Base-by-base conservation (phyloP, 2,329 filamentous ascomycete species). In the Thelonectria blattea region DNA sequence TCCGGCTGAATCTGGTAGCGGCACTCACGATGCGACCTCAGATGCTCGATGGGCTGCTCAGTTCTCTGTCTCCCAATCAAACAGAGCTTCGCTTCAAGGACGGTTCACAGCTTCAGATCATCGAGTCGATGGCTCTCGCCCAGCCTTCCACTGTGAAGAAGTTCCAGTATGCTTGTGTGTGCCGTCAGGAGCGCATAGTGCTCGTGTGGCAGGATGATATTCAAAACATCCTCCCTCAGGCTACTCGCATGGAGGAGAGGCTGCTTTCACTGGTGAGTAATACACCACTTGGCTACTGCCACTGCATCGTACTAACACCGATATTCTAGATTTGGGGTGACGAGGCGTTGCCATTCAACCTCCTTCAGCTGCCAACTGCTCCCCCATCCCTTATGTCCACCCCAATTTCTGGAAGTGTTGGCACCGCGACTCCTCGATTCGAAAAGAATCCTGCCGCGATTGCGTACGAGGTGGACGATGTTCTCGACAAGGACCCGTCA, bases 11-110 rank as follows among this genome's bases (percentile, higher is more conserved):
- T 18, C 42, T 53, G 1, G 49, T n/a, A 14, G 49, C 24, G 4
- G 56, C 56, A 34, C 42, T 58, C 10, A 58, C 56, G 11, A 58
- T 58, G 56, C 20, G 56, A 15, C 56, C 56, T n/a, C 54, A 58
- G 14, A 52, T 58, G 56, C 49, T 58, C 9, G 56, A 58, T 48
- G 56, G 49, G 8, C 52, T 58, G 34, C 42, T 58, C 14, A 8
- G 8, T 14, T 52, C 56, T 5, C 49, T 58, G 14, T 17, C 56
- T 10, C 22, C 42, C 1, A 41, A 48, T 17, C 49, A 58, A 8
- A 52, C 49, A 3, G 56, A 58, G 32, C 49, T 58, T 8, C 56
- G 56, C 3, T 58, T 58, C 56, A 58, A 58, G 24, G 56, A 52
- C 8, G 56, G 56, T 5, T 58, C 56, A 5, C 56, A 58, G 20